Base-by-base conservation (phyloP, 768 basidiomycete genomes). In the Phylloporus arenicola region DNA sequence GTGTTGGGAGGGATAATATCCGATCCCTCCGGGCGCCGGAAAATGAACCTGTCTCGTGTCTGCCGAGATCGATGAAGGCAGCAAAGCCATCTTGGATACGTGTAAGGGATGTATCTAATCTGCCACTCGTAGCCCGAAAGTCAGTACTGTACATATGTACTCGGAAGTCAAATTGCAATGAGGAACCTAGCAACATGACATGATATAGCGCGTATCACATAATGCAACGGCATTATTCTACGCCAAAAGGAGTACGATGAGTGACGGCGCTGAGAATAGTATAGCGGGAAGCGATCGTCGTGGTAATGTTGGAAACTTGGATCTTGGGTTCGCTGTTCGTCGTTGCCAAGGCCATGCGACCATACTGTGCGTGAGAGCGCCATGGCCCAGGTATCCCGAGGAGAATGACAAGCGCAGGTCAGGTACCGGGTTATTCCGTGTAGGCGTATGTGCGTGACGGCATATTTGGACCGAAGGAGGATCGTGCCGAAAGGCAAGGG, bases 381-480 rank as follows among this genome's bases (percentile, higher is more conserved):
- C 7, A 27, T 6, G 27, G 34, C n/a, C 34, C 16, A 34, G 33
- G 35, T 8, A 37, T 37, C n/a, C n/a, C n/a, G 22, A 24, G 22
- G 22, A 24, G 22, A 24, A 24, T 24, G 22, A 24, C 22, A n/a
- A n/a, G n/a, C n/a, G n/a, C n/a, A n/a, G 16, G 37, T 22, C 44
- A 61, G 35, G 20, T 13, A 48, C 61, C 61, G 60, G 57, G 27
- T 48, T 53, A 30, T 53, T 56, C 60, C 60, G 57, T 0, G 34
- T 35, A 27, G 42, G 34, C 14, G n/a, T 29, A 16, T 43, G 17
- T 14, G 6, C 12, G 14, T 40, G 22, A 38, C 37, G 19, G 37
- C 17, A 38, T 38, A 38, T 10, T n/a, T 13, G 37, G 6, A 16
- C 34, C 16, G 9, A 38, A 20, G 5, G 38, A 13, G 38, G n/a